A percentile compares a stretch with the other conserved stretches of the same genome.
Conservation (phyloP, 805 yeast genomes). For the Diddensiella caesifluorescens region DNA sequence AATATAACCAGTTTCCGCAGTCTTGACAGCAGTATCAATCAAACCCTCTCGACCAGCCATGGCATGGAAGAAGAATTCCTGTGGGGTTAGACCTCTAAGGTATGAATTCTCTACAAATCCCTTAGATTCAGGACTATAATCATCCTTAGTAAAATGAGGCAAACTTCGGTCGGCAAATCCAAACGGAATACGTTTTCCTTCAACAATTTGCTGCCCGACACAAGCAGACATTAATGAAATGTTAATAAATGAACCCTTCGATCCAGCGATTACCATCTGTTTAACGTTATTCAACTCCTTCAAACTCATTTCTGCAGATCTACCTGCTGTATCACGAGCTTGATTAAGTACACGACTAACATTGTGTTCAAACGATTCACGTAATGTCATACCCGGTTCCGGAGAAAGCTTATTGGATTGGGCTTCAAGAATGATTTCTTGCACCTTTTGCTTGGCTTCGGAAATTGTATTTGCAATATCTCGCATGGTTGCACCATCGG, state of each 20-base stretch:
- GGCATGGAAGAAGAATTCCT: slow-evolving; percentile 98
- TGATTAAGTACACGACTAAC: slow-evolving; percentile 92
- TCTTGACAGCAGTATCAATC: slow-evolving; percentile 98
- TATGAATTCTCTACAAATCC: slow-evolving; percentile 98
- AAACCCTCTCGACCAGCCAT: slow-evolving; percentile 99
- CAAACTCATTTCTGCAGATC: slow-evolving; percentile 94
- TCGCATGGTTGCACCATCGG: slow-evolving; percentile 94
- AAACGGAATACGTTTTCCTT: slow-evolving; percentile 98
- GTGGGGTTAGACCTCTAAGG: slow-evolving; percentile 95
- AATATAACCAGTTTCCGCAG: slow-evolving; percentile 98
- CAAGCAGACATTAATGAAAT: slow-evolving; percentile 99
- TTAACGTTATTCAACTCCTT: slow-evolving; percentile 93
- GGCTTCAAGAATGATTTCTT: slow-evolving; percentile 87
- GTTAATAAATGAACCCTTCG: slow-evolving; percentile 97
- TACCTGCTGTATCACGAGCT: slow-evolving; percentile 99
- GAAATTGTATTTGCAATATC: slow-evolving; percentile 89
- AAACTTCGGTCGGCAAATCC: slow-evolving; percentile 95
- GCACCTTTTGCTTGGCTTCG: slow-evolving; percentile 90
- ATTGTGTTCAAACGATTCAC: slow-evolving; percentile 97
- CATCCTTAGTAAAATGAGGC: slow-evolving; percentile 98
- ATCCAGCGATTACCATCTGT: slow-evolving; percentile 99
- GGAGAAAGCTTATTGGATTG: slow-evolving; percentile 84
- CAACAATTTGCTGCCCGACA: slow-evolving; percentile 99
- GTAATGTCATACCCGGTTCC: slow-evolving; percentile 98
- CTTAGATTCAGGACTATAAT: slow-evolving; percentile 95